Conservation (phyloP, 2,329 filamentous ascomycete genomes). For the Diaporthe amygdali region DNA sequence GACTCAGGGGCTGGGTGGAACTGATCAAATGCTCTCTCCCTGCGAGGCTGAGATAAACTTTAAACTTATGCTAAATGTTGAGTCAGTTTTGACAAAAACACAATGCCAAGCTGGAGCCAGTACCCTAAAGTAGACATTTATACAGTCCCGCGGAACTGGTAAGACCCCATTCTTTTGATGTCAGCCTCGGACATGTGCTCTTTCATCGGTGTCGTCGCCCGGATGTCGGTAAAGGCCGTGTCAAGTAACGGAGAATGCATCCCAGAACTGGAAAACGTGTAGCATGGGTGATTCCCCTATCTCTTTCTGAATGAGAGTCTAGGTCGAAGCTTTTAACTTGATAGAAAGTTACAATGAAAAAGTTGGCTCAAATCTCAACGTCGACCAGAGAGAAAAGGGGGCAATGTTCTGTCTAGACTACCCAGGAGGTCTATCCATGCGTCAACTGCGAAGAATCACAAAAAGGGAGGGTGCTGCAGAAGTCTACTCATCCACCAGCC, state of each 20-base stretch:
- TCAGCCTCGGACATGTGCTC: neutral
- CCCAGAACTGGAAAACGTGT: neutral
- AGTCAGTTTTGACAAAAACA: neutral
- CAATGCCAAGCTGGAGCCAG: neutral
- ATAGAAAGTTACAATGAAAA: neutral
- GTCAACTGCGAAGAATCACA: neutral
- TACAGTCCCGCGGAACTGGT: neutral
- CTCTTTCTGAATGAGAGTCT: neutral
- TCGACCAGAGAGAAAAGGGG: neutral
- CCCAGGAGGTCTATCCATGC: neutral
- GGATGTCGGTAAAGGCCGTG: neutral
- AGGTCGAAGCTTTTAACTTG: neutral
- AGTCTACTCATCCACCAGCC: neutral
- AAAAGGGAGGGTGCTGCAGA: too few relatives aligned
- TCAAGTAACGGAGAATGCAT: neutral
- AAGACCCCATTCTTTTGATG: neutral
- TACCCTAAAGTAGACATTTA: neutral
- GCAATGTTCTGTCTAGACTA: neutral
- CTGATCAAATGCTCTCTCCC: neutral
- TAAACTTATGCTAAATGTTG: neutral
- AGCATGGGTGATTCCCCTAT: neutral
- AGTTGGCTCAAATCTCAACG: too few relatives aligned
- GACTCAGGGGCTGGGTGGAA: neutral
- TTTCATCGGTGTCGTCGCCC: neutral
- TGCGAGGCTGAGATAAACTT: conserved; percentile 10